Percentiles rank a stretch among this genome's conserved stretches.
These are phyloP conservation scores for Eucalyptus polyanthemos DNA, from an alignment of 345 rosid genomes.

Conservation along the genomic window DNA sequence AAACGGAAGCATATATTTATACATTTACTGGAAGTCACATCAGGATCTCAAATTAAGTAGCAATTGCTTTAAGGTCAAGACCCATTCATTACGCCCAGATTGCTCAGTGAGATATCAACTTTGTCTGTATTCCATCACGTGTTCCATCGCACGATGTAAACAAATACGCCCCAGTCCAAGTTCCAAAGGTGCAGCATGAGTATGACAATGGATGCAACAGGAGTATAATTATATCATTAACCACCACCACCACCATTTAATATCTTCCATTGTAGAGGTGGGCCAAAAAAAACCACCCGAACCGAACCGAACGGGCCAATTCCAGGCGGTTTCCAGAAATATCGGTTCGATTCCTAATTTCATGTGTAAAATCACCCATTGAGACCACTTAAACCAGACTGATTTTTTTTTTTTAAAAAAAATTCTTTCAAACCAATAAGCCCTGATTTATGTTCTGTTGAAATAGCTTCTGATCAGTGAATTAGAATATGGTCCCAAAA, in stretches of 20 bases:
- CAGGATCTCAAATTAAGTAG: not conserved
- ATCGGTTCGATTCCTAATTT: no score
- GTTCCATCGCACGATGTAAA: not conserved
- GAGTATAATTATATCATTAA: not conserved
- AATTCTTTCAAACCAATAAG: not conserved
- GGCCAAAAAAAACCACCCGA: not conserved
- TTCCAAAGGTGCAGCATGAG: not conserved
- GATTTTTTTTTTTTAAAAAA: no score
- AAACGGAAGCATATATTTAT: not conserved
- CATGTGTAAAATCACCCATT: not conserved
- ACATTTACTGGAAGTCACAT: not conserved
- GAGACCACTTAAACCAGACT: no score
- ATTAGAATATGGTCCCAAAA: not conserved
- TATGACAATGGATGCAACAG: not conserved
- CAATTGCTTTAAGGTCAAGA: not conserved
- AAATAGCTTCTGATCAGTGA: not conserved
- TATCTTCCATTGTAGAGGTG: not conserved
- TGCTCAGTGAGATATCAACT: not conserved
- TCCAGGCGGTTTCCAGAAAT: rapidly evolving
- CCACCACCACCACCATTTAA: not conserved
- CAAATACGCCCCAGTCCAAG: not conserved
- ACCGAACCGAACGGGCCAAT: rapidly evolving
- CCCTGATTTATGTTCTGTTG: not conserved
- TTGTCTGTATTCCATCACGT: not conserved
- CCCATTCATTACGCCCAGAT: not conserved